Conservation (phyloP, 2,329 filamentous ascomycete species). For the Rutstroemia sp. region DNA sequence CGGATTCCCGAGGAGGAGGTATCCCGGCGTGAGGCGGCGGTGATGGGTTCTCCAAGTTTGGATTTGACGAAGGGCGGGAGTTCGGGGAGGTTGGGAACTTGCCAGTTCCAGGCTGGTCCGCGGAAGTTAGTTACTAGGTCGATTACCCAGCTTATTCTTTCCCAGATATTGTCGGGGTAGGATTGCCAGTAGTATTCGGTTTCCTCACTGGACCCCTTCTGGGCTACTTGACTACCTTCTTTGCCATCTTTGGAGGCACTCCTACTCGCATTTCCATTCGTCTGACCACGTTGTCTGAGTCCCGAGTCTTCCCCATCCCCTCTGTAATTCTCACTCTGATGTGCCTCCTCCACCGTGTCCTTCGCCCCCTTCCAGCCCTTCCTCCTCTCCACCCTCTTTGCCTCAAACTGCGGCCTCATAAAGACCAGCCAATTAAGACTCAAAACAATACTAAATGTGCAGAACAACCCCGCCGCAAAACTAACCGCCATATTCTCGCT, state of each 20-base stretch:
- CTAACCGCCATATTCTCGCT: constrained; percentile 45
- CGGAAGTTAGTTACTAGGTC: constrained; percentile 50
- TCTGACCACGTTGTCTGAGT: background rate
- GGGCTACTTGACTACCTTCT: background rate
- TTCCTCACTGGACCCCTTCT: constrained; percentile 5
- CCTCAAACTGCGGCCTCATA: constrained; percentile 48
- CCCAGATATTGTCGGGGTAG: constrained; percentile 44
- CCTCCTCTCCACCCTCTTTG: constrained; percentile 37
- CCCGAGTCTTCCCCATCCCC: background rate
- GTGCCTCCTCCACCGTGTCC: background rate
- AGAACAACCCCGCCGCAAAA: constrained; percentile 44
- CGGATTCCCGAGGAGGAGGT: constrained; percentile 39
- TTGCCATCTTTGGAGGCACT: background rate
- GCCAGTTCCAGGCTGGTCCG: constrained; percentile 52
- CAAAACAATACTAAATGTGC: constrained; percentile 44
- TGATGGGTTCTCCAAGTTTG: constrained; percentile 32
- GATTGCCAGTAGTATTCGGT: constrained; percentile 53
- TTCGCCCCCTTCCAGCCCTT: constrained; percentile 8
- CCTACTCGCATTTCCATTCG: constrained; percentile 3
- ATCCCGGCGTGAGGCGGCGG: constrained; percentile 24
- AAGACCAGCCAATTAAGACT: constrained; percentile 44
- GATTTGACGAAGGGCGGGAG: constrained; percentile 36
- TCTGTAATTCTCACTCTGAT: background rate
- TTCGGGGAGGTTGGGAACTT: constrained; percentile 42
- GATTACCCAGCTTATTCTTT: constrained; percentile 47